Evolutionary conservation across 441 rosid species (phyloP).

Genomic region (Adansonia grandidieri): DNA sequence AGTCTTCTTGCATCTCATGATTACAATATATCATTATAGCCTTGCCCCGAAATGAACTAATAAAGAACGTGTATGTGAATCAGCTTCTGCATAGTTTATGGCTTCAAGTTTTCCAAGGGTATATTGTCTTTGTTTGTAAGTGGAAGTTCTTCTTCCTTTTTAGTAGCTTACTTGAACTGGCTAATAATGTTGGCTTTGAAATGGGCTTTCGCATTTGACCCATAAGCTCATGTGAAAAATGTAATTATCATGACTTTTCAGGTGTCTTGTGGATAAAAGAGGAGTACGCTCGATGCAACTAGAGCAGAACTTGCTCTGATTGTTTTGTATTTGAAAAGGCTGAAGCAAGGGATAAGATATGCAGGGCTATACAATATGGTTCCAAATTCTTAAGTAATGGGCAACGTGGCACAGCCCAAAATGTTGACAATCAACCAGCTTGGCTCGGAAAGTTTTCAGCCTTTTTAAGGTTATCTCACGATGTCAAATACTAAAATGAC

Average conservation of each 20-base stretch:
- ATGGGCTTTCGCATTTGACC: conserved; percentile 8
- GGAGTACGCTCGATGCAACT: conserved; percentile 81
- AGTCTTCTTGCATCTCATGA: conserved; percentile 9
- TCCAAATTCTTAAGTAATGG: conserved; percentile 89
- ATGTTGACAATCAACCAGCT: conserved; percentile 89
- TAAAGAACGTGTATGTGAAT: neutral
- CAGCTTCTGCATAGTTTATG: neutral
- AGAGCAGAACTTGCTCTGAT: conserved; percentile 91
- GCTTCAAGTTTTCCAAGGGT: neutral
- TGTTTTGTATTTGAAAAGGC: conserved; percentile 89
- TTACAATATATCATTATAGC: neutral
- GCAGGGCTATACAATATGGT: conserved; percentile 95
- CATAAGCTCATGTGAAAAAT: neutral
- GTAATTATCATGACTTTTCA: conserved; percentile 15
- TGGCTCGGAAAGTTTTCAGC: conserved; percentile 96
- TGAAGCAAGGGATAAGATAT: conserved; percentile 98
- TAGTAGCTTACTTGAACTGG: neutral
- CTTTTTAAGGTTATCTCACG: conserved; percentile 71
- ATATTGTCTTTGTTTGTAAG: neutral
- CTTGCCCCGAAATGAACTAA: neutral
- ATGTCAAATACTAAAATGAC: neutral
- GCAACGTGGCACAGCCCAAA: conserved; percentile 91
- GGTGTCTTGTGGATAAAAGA: conserved; percentile 43
- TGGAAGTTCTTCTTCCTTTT: neutral
- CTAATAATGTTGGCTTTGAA: neutral